A percentile compares a stretch with the other conserved stretches of the same genome.
Conservation (phyloP, 352 stramenopile genomes). For the Phytophthora fragariaefolia region DNA sequence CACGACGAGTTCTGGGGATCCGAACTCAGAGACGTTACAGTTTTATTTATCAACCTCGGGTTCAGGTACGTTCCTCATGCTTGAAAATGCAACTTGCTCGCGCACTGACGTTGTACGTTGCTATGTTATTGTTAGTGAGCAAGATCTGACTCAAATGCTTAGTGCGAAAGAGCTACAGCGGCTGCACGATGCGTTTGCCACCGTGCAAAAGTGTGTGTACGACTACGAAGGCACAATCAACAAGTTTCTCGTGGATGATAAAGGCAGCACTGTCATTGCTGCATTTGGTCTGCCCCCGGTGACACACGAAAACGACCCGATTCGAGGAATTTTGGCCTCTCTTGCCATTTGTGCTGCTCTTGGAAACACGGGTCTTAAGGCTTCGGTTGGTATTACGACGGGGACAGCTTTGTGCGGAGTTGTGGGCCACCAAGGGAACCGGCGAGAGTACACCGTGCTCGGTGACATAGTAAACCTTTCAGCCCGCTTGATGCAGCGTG, state of each 20-base stretch:
- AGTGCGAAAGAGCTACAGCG: constrained; percentile 70
- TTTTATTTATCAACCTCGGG: constrained; percentile 95
- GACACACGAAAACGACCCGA: constrained; percentile 93
- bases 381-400: constrained; percentile 92
- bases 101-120: too few relatives aligned
- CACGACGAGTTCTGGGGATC: constrained; percentile 95
- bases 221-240: constrained; percentile 96
- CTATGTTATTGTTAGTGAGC: constrained; percentile 45
- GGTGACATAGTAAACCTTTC: constrained; percentile 95
- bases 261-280: constrained; percentile 94
- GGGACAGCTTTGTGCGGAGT: constrained; percentile 93
- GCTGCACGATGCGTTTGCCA: constrained; percentile 81
- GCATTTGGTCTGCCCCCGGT: constrained; percentile 92
- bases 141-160: constrained; percentile 81
- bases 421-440: constrained; percentile 90
- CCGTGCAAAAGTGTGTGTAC: constrained; percentile 92
- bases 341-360: constrained; percentile 86
- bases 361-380: constrained; percentile 69
- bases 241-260: constrained; percentile 97
- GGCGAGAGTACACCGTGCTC: constrained; percentile 94
- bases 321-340: constrained; percentile 89
- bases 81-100: too few relatives aligned
- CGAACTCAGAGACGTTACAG: constrained; percentile 90
- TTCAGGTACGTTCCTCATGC: constrained; percentile 67
- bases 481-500: constrained; percentile 92